Base-by-base conservation (phyloP, 441 rosid species). In the Croton setiger region DNA sequence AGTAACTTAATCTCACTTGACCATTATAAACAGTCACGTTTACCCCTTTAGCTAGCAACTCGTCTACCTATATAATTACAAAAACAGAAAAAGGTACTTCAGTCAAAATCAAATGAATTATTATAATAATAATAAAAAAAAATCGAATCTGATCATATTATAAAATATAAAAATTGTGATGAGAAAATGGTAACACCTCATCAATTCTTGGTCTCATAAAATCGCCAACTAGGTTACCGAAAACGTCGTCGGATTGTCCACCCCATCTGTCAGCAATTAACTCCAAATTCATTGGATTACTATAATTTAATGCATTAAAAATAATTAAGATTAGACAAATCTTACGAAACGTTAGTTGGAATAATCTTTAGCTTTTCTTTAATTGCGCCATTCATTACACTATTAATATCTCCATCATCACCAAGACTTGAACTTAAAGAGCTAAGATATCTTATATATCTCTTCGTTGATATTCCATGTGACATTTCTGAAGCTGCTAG, bases 11-110 rank as follows among this genome's bases (percentile, higher is more conserved):
- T n/a, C 83, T 72, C 85, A 93, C 97, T 71, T 93, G 98, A 15
- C 98, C 98, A 85, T 72, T 93, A 68, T 93, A 91, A 37, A 93
- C 72, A 6, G 96, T 93, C 39, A 93, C 92, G 73, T 87, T 81
- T 54, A 91, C 78, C 12, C 97, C 98, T 63, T 84, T 89, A 33
- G 87, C 81, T 56, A 93, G 90, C 12, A 93, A 90, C 72, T 87
- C 86, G 77, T 93, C 97, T 37, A 93, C 97, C 98, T 93, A 75
- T n/a, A n/a, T n/a, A n/a, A n/a, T n/a, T n/a, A 60, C 41, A 4
- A 62, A 36, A 8, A 59, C 12, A 54, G 15, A 68, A 5, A 3
- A 58, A 13, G 12, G 35, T 21, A 51, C 3, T 36, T 36, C n/a
- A n/a, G n/a, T n/a, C n/a, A n/a, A n/a, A n/a, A n/a, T n/a, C n/a